Evolutionary conservation across 2,329 filamentous ascomycete genomes (phyloP).

Genomic region (Fusarium gaditjirri): DNA sequence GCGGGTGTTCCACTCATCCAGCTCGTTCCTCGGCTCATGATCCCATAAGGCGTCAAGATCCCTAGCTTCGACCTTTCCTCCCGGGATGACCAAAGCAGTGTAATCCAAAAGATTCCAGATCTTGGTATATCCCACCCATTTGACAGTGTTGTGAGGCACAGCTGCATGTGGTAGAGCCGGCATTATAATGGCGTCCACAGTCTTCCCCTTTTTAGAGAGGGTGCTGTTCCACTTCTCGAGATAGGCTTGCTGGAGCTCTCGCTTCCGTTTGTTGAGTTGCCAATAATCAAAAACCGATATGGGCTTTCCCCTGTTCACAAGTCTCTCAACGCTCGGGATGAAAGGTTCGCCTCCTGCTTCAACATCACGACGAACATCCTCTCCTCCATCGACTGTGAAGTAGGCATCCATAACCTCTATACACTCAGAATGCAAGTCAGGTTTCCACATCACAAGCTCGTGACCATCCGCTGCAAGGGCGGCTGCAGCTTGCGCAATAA

Average conservation of each 20-base stretch:
- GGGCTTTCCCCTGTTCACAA: conserved; percentile 62
- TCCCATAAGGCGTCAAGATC: neutral
- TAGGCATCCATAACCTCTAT: conserved; percentile 69
- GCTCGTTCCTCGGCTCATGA: conserved; percentile 1
- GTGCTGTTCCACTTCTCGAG: conserved; percentile 67
- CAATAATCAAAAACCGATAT: conserved; percentile 74
- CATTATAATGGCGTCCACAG: conserved; percentile 66
- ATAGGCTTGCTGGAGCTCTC: conserved; percentile 54
- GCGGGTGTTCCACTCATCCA: conserved; percentile 17
- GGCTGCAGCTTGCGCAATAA: conserved; percentile 52
- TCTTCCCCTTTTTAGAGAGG: conserved; percentile 54
- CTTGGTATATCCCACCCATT: conserved; percentile 60
- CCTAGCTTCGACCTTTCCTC: conserved; percentile 8
- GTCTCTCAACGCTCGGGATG: conserved; percentile 66
- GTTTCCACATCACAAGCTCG: conserved; percentile 64
- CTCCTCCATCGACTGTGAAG: conserved; percentile 71
- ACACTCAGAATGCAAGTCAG: conserved; percentile 62
- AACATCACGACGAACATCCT: conserved; percentile 69
- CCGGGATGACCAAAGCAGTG: conserved; percentile 42
- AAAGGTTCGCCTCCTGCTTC: conserved; percentile 66
- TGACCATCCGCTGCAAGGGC: conserved; percentile 61
- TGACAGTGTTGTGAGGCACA: conserved; percentile 54
- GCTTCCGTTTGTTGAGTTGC: conserved; percentile 71
- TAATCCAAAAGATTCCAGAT: conserved; percentile 48
- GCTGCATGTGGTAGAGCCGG: conserved; percentile 71